Base-by-base conservation (phyloP, 257 asterid genomes). In the Scutellaria galericulata region DNA sequence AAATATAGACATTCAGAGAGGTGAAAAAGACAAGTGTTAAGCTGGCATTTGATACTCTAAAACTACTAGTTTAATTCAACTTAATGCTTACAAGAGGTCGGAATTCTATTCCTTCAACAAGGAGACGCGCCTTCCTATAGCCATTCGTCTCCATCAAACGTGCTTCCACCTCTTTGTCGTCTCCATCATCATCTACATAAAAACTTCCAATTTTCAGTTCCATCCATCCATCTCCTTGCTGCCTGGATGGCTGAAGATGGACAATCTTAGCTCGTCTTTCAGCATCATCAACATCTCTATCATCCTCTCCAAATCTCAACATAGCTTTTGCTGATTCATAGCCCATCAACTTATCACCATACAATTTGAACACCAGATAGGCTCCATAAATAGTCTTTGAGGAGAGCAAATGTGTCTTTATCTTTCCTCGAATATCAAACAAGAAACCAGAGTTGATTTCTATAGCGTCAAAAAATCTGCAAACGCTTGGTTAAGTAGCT, bases 381-480 rank as follows among this genome's bases (percentile, higher is more conserved):
- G 77, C 81, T 22, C 70, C 79, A 39, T 77, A 81, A 7, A 10
- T 11, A 8, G 73, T 77, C 39, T 45, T 42, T 12, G 73, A 58
- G 15, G 78, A 75, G 10, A 82, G 55, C 77, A 40, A 64, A n/a
- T 53, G 7, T 52, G 70, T 50, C 45, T 65, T 59, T 2, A 81
- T 66, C 31, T 9, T 42, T 50, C 73, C 79, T 5, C 56, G 63
- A 18, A 81, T 67, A 35, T 66, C 57, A 52, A 52, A 27, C 9
- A 22, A n/a, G 57, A 9, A 52, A n/a, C 14, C 57, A 15, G 6
- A 6, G 14, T 52, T 52, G 3, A 78, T 78, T 64, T 51, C 53
- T 40, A 75, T 65, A 41, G 77, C 77, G 72, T 56, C 70, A 0
- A 66, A 56, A 45, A 75, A 82, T 68, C 86, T 82, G 78, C 52